Base-by-base conservation (phyloP, 768 basidiomycete species). In the Pleurotus salmoneostramineus region DNA sequence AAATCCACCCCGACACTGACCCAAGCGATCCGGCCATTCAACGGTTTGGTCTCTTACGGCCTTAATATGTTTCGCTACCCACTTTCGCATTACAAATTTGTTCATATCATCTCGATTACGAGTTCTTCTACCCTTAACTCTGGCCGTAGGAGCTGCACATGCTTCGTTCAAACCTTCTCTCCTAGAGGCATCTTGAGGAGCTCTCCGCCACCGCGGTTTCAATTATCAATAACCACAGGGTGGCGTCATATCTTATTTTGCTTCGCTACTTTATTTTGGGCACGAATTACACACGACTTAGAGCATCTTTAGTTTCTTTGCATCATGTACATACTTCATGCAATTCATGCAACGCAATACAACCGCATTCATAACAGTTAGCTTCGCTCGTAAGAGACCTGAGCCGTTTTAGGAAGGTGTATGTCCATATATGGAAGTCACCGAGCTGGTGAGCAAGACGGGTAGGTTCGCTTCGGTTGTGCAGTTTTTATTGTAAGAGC, bases 1-100 rank as follows among this genome's bases (percentile, higher is more conserved):
- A 93, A 68, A 75, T 96, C 5, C 95, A 97, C 66, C 94, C 94
- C 0, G 91, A 91, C 37, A 95, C 93, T 2, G 76, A 82, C 47
- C 75, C 71, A 34, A 83, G 90, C 59, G 92, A 95, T 64, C 77
- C 78, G 11, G 72, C 76, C 8, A 79, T 66, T 48, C 60, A 68
- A 60, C 65, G 68, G 45, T 74, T 71, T 58, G 69, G 69, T 14
- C 49, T 44, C 8, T 14, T 40, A n/a, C 17, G 48, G n/a, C 54
- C 58, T 12, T 35, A 34, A 27, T 59, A n/a, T 12, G 4, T 3
- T 8, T 55, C 36, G 33, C 44, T 17, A 11, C n/a, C 14, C 1
- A 45, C n/a, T 0, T 34, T 34, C n/a, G n/a, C 31, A 15, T 7
- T 35, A 14, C 36, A n/a, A 5, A 32, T 35, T 51, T 31, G 50